Evolutionary conservation across 257 asterid genomes (phyloP).

Genomic region (Primulina eburnea): DNA sequence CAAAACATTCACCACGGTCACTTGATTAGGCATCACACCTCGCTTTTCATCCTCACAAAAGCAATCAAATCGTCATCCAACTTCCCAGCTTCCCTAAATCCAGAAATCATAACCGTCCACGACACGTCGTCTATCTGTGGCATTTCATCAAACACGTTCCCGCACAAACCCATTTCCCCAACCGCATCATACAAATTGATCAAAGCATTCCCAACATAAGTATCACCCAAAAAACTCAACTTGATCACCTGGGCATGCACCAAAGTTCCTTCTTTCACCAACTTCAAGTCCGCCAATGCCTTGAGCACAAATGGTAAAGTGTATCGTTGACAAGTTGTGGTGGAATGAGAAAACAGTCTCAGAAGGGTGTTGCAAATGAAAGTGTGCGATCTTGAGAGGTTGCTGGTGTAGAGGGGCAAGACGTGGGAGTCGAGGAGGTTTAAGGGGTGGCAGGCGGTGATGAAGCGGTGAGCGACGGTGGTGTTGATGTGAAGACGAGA

Average conservation of each 20-base stretch:
- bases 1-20: constrained; percentile 67
- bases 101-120: constrained; percentile 67
- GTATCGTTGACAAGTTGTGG: constrained; percentile 38
- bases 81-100: constrained; percentile 48
- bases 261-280: constrained; percentile 37
- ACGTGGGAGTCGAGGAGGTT: constrained; percentile 49
- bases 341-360: constrained; percentile 55
- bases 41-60: constrained; percentile 51
- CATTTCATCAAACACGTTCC: constrained; percentile 69
- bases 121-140: constrained; percentile 67
- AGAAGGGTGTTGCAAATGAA: constrained; percentile 66
- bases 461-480: constrained; percentile 46
- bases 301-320: constrained; percentile 63
- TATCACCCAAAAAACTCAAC: constrained; percentile 42
- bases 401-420: constrained; percentile 52
- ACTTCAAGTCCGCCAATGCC: constrained; percentile 50
- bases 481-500: constrained; percentile 48
- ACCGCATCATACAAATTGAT: constrained; percentile 49
- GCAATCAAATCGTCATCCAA: constrained; percentile 50
- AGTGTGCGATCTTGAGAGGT: constrained; percentile 39
- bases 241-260: constrained; percentile 49
- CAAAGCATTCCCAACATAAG: constrained; percentile 64
- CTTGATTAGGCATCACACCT: constrained; percentile 64
- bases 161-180: constrained; percentile 47
- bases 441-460: constrained; percentile 45